Evolutionary conservation across 495 filamentous ascomycete species (phyloP), one percentile per base, ranked within the genome.

Genomic region (Aspergillus sclerotiicarbonarius): DNA sequence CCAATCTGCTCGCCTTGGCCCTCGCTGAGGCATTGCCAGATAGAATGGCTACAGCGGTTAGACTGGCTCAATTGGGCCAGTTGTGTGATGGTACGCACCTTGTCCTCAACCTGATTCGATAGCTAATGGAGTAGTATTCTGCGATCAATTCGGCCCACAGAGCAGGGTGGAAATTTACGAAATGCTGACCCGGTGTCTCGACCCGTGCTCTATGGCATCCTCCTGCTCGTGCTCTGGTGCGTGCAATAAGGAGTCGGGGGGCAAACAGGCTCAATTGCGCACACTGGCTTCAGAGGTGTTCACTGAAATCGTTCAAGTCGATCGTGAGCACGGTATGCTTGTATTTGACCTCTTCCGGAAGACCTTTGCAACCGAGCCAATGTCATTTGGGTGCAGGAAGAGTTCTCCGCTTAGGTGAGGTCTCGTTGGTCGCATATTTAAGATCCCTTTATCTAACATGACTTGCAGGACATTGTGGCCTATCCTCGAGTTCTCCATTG

Each of bases 251-350:
- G 13, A 16, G 8, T 10, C 29, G 13, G 47, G 47, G n/a, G 47
- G 47, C 29, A 18, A 50, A 9, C 47, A 50, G 15, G 25, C 29
- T n/a, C 29, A 31, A 5, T 9, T 50, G 25, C 25, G 18, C 4
- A 6, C 15, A 12, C 6, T 50, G 10, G 31, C 31, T 7, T 32
- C 25, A 13, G 47, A 50, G 12, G 25, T 32, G 2, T 30, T 50
- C 21, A 5, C 21, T 8, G 29, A 50, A 1, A 13, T 50, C 16
- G 16, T n/a, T 25, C 47, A 31, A 12, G 21, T 18, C 12, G 47
- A 50, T 3, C 31, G 47, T 25, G 47, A 50, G 47, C 25, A 50
- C 12, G 47, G 47, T 6, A 31, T 50, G 47, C 47, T 31, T 18
- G 8, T 50, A 6, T 6, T 50, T 1, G 29, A 50, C 13, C 25